Base-by-base conservation (phyloP, 129 eudicot species). In the Ambrosia artemisiifolia region DNA sequence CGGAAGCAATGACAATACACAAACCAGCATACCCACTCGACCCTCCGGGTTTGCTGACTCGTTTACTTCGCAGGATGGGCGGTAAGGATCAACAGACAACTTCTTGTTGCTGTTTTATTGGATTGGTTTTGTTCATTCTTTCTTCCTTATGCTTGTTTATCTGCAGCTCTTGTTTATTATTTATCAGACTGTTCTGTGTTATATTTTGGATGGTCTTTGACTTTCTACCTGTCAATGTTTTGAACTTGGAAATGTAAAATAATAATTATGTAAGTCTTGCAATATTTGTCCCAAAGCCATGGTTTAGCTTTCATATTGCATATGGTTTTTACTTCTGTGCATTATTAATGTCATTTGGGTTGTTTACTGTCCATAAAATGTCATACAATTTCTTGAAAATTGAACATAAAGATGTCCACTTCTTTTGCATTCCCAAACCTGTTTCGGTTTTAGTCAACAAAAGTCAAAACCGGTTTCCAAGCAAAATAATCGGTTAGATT, bases 1-100 rank as follows among this genome's bases (percentile, higher is more conserved):
- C n/a, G 94, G 88, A 28, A 80, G 86, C 63, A 67, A 61, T 11
- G 88, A 81, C 28, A 81, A 87, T 69, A 87, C 86, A 10, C 88
- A 84, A 76, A 83, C 86, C 18, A 87, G 92, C 69, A 83, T 87
- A 34, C 92, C 88, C 4, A 84, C 84, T 49, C 78, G 92, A 30
- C 92, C 92, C 12, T 75, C 86, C 0, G 88, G 92, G 24, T 84
- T 87, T 76, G 92, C 92, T 0, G 85, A 83, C 14, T 84, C 92
- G 14, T 87, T 87, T 55, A 84, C 88, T 48, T 87, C 92, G 3
- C 42, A 59, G 0, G 92, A 87, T 28, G 92, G 92, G 24, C 70
- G 92, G 65, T 86, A 79, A 86, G 67, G 59, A 16, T 65, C 70
- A 16, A 20, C n/a, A 34, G 28, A 10, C 3, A 8, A 24, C 56